Evolutionary conservation across 352 stramenopile species (phyloP), one percentile per base, ranked within the genome.

Genomic region (Phytophthora agathidicida): DNA sequence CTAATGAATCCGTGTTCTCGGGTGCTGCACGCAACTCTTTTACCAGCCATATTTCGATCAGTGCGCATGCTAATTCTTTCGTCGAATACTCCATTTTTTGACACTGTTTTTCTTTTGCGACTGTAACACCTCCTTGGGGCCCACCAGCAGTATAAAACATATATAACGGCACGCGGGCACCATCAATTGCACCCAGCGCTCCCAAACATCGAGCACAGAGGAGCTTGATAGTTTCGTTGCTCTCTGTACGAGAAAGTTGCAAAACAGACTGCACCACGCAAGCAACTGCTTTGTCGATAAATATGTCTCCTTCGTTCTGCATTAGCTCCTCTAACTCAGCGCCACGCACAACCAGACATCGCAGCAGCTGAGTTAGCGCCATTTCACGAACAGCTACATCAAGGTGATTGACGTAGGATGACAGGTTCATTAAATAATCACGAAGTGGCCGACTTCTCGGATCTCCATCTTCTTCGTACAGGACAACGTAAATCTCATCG

Each of bases 1-100:
- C 87, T 42, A 96, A 65, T 1, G 74, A 75, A 41, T 96, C 87
- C 1, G 83, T 93, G 45, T 88, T 94, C 35, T 94, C 83, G 7
- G 87, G 87, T 22, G 87, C 87, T n/a, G 83, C 85, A 23, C 86
- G 77, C 19, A 96, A 55, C 55, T 94, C 87, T 26, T 93, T 93
- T 10, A 94, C 85, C 4, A 96, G 47, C 76, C 77, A 88, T 22
- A 53, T 80, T 53, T 96, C 86, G 13, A 96, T 94, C 27, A 96
- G 49, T n/a, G 83, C 76, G 49, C 77, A 94, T 3, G 85, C 77
- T 32, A 96, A 69, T 43, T 94, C 85, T 39, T 93, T 94, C 7
- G 80, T 92, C 4, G 83, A 81, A 50, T 87, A 65, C 37, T 94
- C 87, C 17, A 72, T 58, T 20, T 78, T 77, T 46, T 70, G 67